phyloP scores from a whole-genome alignment of 2,329 filamentous ascomycete genomes.

The Fusarium hostae region DNA sequence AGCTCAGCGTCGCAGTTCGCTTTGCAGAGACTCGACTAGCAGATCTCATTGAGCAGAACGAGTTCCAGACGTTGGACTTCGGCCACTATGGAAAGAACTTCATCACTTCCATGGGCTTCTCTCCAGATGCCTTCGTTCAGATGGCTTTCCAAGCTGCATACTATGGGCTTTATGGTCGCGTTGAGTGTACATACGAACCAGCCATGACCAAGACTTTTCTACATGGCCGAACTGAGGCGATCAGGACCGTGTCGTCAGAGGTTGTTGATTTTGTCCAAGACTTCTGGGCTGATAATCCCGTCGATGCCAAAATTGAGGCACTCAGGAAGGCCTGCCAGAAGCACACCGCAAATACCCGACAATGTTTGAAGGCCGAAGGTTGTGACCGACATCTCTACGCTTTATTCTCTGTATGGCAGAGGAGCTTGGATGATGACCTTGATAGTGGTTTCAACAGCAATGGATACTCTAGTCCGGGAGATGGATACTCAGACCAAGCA shows the following conservation, averaged over 20 bases:
- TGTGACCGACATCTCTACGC: constrained; percentile 95
- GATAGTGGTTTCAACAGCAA: constrained; percentile 66
- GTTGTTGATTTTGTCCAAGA: constrained; percentile 89
- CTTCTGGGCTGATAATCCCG: constrained; percentile 93
- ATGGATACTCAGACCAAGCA: constrained; percentile 58
- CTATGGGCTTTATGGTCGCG: constrained; percentile 92
- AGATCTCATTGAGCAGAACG: constrained; percentile 95
- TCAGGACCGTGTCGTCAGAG: constrained; percentile 85
- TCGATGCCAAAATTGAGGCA: constrained; percentile 85
- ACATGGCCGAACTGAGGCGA: constrained; percentile 93
- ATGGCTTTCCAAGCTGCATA: constrained; percentile 99
- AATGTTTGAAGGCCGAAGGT: constrained; percentile 89
- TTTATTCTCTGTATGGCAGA: constrained; percentile 94
- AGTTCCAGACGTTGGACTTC: constrained; percentile 94
- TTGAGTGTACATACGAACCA: constrained; percentile 96
- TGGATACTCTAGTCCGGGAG: constrained; percentile 71
- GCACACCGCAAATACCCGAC: constrained; percentile 81
- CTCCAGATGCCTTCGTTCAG: constrained; percentile 95
- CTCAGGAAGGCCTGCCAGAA: constrained; percentile 85
- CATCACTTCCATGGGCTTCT: constrained; percentile 96
- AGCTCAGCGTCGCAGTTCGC: constrained; percentile 88
- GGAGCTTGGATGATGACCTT: constrained; percentile 76
- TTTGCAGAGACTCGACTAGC: constrained; percentile 96
- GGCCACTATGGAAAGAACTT: constrained; percentile 93
- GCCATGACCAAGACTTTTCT: constrained; percentile 97